Evolutionary conservation across 805 yeast genomes (phyloP), one percentile per base, ranked within the genome.

Genomic region (Saccharomycopsis sp.): DNA sequence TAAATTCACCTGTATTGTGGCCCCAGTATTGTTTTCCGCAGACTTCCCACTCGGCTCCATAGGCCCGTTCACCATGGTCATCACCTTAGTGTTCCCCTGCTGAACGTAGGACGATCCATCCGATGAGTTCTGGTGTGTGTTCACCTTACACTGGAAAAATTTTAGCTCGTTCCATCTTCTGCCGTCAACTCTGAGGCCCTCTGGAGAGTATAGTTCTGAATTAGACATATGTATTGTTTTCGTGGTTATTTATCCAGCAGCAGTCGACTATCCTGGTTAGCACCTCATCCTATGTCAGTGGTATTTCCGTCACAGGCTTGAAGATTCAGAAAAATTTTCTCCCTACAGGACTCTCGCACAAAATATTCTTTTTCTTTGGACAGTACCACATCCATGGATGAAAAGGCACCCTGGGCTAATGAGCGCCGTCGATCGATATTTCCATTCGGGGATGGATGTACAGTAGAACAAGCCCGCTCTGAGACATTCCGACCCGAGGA

Each of bases 141-240:
- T 90, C 56, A 89, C 83, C 18, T 83, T 80, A 67, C 96, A 88
- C 44, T 81, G 82, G 66, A 94, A 89, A 34, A 84, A 79, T 53
- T 98, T 83, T 50, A 91, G 77, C 70, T 94, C 99, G 66, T 92
- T 90, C 91, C 94, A 91, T 62, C 99, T 79, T 65, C 99, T 82
- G 1, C 99, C 99, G 69, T 94, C 98, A 14, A 86, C 75, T 63
- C 99, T 78, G 52, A 94, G 78, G 2, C 99, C 99, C 71, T 94
- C 98, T 4, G 97, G 97, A 0, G 97, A 91, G 68, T 89, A 92
- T 51, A 94, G 71, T 75, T 94, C 99, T 64, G 83, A 71, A 57
- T 88, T 77, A 48, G 85, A 81, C 86, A 83, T 83, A 47, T 59
- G 5, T 29, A 29, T 29, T 29, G 37, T 29, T 7, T 29, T 29